Evolutionary conservation across 2,329 filamentous ascomycete species (phyloP).

Genomic region (Cadophora malorum): DNA sequence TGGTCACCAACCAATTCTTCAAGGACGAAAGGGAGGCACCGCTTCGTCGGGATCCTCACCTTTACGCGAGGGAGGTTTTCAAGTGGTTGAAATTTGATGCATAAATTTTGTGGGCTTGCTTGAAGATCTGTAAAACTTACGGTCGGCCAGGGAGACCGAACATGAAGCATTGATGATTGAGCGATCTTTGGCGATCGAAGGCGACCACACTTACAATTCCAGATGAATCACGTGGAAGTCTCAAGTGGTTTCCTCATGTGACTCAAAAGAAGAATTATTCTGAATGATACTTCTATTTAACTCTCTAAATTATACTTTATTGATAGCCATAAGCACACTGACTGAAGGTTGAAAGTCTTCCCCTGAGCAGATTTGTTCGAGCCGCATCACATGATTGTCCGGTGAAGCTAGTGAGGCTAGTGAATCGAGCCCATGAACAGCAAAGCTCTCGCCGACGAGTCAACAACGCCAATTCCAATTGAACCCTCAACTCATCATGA

Average conservation of each 20-base stretch:
- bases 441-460: conserved; percentile 37
- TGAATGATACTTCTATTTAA: background rate
- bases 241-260: background rate
- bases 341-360: too few species aligned
- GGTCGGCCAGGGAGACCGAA: background rate
- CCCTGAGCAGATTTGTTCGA: background rate
- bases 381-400: conserved; percentile 22
- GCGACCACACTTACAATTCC: background rate
- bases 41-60: conserved; percentile 23
- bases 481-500: conserved; percentile 70
- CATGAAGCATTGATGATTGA: background rate
- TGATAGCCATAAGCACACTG: background rate
- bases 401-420: background rate
- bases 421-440: conserved; percentile 28
- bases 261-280: background rate
- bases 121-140: background rate
- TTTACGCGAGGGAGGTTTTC: conserved; percentile 17
- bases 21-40: conserved; percentile 26
- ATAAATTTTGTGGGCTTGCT: background rate
- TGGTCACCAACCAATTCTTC: conserved; percentile 36
- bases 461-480: conserved; percentile 51
- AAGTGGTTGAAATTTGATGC: background rate
- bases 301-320: background rate
- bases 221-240: background rate
- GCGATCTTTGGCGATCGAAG: background rate